phyloP scores from a whole-genome alignment of 2,329 filamentous ascomycete genomes.

The Blastomyces silverae region DNA sequence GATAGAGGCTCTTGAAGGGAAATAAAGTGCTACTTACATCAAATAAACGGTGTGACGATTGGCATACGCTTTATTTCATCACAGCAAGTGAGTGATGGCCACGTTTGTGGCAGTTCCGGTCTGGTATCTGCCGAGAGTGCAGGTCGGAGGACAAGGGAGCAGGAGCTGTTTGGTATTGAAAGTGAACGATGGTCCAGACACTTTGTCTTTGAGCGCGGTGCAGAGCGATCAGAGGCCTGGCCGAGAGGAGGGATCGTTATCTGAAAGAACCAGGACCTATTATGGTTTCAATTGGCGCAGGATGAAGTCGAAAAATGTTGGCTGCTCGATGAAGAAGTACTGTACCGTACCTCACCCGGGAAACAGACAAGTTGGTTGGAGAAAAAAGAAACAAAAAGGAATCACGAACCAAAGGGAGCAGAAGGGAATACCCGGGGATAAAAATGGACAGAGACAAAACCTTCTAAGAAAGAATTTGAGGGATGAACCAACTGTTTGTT shows the following conservation, averaged over 20 bases:
- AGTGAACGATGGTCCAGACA: not conserved
- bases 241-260: not conserved
- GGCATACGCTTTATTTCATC: not conserved
- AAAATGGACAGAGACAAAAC: not conserved
- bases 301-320: not conserved
- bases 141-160: conserved; percentile 6
- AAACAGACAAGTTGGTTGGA: not conserved
- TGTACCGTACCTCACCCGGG: not conserved
- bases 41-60: not conserved
- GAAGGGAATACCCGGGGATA: not conserved
- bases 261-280: not conserved
- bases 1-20: not conserved
- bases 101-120: conserved; percentile 3
- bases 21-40: conserved; percentile 7
- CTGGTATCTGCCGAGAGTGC: conserved; percentile 5
- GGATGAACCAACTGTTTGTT: not conserved
- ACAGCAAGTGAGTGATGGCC: conserved; percentile 6
- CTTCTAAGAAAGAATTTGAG: not conserved
- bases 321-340: not conserved
- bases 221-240: not conserved
- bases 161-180: not conserved
- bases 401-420: not conserved
- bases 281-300: conserved; percentile 4
- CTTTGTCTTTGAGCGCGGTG: not conserved
- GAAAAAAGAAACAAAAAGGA: not conserved